These are phyloP conservation scores for Rosa persica DNA, from an alignment of 306 rosid genomes.

Conservation along the genomic window DNA sequence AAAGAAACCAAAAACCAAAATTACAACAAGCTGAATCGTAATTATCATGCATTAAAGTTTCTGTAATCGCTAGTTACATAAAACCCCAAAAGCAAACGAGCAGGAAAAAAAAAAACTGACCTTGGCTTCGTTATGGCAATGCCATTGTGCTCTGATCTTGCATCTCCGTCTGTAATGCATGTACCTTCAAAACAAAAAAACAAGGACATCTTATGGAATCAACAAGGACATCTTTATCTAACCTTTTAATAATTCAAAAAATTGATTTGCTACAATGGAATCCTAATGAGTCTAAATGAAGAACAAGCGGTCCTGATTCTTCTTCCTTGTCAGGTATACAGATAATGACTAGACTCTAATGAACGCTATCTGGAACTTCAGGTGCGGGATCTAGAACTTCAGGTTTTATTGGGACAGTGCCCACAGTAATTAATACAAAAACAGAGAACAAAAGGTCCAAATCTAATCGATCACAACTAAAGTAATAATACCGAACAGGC, in stretches of 20 bases:
- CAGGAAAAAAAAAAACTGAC: conserved; percentile 11
- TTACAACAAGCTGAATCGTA: neutral
- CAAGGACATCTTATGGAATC: conserved; percentile 5
- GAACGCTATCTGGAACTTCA: no score
- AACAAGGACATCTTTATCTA: conserved; percentile 27
- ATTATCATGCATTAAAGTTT: neutral
- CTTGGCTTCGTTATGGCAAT: conserved; percentile 49
- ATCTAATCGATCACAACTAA: no score
- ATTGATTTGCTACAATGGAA: conserved; percentile 75
- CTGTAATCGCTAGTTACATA: no score
- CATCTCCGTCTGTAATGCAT: conserved; percentile 47
- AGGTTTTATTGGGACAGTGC: no score
- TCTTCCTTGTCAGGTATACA: conserved; percentile 86
- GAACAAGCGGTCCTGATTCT: conserved; percentile 81
- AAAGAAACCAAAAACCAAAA: neutral
- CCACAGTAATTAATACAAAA: no score
- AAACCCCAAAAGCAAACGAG: neutral
- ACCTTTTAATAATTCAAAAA: conserved; percentile 78
- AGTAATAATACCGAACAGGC: no score
- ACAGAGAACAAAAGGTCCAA: no score
- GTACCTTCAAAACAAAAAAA: conserved; percentile 31
- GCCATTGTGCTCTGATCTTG: conserved; percentile 51
- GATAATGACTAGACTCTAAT: conserved; percentile 94
- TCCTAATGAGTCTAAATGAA: conserved; percentile 91
- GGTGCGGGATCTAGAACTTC: no score